A percentile compares a stretch with the other conserved stretches of the same genome.
These are phyloP conservation scores for Kodamaea restingae DNA, from an alignment of 805 yeast species.

Conservation along the genomic window DNA sequence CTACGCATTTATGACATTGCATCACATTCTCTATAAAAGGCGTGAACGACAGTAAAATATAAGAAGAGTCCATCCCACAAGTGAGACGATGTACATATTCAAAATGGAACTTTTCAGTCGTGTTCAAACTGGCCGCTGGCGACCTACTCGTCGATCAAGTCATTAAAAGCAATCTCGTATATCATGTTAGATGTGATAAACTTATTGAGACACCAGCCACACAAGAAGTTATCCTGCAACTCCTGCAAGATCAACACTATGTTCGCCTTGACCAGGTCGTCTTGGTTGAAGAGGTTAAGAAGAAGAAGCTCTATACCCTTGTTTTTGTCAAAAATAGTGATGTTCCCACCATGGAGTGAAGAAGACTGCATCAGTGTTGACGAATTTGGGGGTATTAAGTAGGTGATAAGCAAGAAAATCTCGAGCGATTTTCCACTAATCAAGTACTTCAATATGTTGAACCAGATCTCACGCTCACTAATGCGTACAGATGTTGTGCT, in stretches of 20 bases:
- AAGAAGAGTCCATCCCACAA: too few species aligned
- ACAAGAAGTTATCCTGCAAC: constrained; percentile 38
- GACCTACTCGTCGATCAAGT: constrained; percentile 17
- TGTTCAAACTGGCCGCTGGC: too few species aligned
- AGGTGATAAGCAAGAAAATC: constrained; percentile 35
- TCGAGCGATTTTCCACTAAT: constrained; percentile 41
- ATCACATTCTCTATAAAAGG: too few species aligned
- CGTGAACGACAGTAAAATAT: too few species aligned
- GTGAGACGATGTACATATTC: too few species aligned
- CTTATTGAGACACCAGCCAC: constrained; percentile 42
- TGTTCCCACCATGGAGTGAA: constrained; percentile 35
- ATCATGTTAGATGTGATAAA: constrained; percentile 35
- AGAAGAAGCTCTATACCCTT: constrained; percentile 41
- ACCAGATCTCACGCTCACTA: constrained; percentile 38
- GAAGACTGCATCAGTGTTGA: constrained; percentile 36
- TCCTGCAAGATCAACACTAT: constrained; percentile 42
- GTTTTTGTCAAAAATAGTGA: constrained; percentile 42
- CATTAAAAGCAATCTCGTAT: constrained; percentile 39
- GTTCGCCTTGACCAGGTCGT: constrained; percentile 37
- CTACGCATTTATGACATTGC: too few species aligned
- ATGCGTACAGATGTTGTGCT: constrained; percentile 7
- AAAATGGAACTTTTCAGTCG: too few species aligned
- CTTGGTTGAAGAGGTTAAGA: constrained; percentile 39
- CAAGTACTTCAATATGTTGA: constrained; percentile 38
- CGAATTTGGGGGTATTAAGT: constrained; percentile 39